Evolutionary conservation across 352 stramenopile genomes (phyloP), one percentile per base, ranked within the genome.

Genomic region (Albugo laibachii): DNA sequence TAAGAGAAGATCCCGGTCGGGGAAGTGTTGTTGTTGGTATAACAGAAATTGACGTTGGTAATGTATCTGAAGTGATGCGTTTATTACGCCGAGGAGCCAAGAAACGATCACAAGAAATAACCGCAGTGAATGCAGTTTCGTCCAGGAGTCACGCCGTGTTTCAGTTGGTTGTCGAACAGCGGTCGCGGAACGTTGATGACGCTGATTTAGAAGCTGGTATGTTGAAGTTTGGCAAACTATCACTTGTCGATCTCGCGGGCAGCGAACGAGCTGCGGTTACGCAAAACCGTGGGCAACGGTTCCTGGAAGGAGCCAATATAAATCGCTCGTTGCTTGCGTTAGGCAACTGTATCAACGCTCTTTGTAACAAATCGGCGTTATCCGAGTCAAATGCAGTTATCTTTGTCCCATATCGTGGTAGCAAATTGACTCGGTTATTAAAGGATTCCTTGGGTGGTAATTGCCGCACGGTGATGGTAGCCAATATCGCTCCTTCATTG

Each of bases 381-480:
- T 0, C 58, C 61, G 24, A 31, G 24, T 10, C 38, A 8, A 43
- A 8, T 24, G 20, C 16, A 24, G 20, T 8, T 8, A 43, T 43
- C 19, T 96, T 94, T 50, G 79, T 95, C 3, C 82, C 84, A 4
- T 96, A 96, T 56, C 62, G 86, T 41, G 83, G 94, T 54, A 81
- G 58, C 39, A 94, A 94, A 52, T 55, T 94, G 6, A 94, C 82
- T 12, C 69, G 82, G 27, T 52, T 94, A 21, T 56, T 94, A 5
- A 95, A 95, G 48, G 80, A 93, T 44, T 93, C 78, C 4, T 66
- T 95, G 2, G 83, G 82, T 24, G 86, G 87, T 1, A 96, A 95
- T 53, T 96, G 86, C 53, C 78, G 87, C 11, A 96, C 87, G 0
- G 86, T 96, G 2, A 95, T 95, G 81, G 95, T 96, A 48, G 83